Evolutionary conservation across 176 grass and related monocot genomes (phyloP).

Genomic region (Eragrostis nindensis): DNA sequence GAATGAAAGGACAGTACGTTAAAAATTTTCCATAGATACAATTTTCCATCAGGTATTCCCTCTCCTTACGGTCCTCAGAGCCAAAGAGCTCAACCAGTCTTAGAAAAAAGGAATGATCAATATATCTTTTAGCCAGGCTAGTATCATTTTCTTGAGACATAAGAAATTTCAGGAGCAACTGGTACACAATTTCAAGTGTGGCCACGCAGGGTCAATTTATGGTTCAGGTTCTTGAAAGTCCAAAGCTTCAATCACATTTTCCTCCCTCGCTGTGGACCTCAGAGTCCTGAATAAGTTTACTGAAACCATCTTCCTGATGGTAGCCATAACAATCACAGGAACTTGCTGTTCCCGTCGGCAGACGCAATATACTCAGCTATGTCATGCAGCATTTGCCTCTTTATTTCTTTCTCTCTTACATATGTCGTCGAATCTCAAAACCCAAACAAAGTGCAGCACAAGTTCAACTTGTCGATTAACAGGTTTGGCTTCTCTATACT

Average conservation of each 20-base stretch:
- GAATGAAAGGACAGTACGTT: conserved; percentile 58
- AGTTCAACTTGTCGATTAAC: conserved; percentile 43
- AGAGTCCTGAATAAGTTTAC: conserved; percentile 60
- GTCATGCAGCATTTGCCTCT: conserved; percentile 40
- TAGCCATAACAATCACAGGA: conserved; percentile 41
- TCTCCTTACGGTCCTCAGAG: conserved; percentile 58
- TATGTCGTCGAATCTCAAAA: conserved; percentile 36
- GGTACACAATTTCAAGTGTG: conserved; percentile 54
- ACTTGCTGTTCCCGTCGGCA: conserved; percentile 28
- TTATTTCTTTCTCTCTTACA: conserved; percentile 54
- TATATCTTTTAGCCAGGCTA: conserved; percentile 57
- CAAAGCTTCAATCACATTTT: conserved; percentile 28
- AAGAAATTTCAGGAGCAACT: conserved; percentile 52
- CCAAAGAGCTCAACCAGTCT: conserved; percentile 60
- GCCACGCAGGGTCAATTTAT: conserved; percentile 53
- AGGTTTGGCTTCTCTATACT: conserved; percentile 45
- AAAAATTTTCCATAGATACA: conserved; percentile 68
- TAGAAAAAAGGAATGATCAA: conserved; percentile 54
- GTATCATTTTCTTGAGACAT: conserved; percentile 49
- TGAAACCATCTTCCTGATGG: conserved; percentile 45
- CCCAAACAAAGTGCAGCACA: conserved; percentile 57
- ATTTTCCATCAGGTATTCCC: conserved; percentile 54
- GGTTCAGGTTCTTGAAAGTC: conserved; percentile 58
- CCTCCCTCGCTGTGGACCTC: conserved; percentile 32
- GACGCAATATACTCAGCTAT: conserved; percentile 44